phyloP scores from a whole-genome alignment of 2,329 filamentous ascomycete species.

The Colletotrichum echinochloae region DNA sequence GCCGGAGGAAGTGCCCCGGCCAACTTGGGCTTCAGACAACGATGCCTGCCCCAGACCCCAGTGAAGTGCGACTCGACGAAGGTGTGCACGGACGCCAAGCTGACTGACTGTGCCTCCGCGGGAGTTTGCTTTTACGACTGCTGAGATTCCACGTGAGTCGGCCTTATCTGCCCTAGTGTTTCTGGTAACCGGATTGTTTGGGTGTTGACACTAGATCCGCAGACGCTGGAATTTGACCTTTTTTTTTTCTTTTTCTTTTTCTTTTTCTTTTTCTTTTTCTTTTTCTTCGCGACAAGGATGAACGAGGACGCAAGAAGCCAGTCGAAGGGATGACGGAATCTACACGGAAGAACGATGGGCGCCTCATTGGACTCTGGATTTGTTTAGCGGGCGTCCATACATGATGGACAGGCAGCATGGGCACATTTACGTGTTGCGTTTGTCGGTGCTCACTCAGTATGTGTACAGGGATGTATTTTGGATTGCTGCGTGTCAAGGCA shows the following conservation, averaged over 20 bases:
- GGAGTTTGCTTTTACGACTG: background rate
- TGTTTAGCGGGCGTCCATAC: background rate
- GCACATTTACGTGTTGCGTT: background rate
- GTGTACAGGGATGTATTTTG: background rate
- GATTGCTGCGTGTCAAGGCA: background rate
- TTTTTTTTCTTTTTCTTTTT: too few relatives aligned
- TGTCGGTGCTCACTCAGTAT: background rate
- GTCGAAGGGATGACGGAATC: background rate
- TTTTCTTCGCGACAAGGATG: too few relatives aligned
- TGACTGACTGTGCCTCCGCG: background rate
- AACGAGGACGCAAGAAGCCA: background rate
- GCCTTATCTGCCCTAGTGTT: background rate
- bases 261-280: too few relatives aligned
- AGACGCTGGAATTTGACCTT: background rate
- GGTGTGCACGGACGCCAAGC: fast-evolving
- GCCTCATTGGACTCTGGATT: background rate
- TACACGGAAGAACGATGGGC: background rate
- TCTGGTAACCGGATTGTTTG: too few relatives aligned
- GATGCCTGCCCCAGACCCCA: background rate
- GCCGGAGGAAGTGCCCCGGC: too few relatives aligned
- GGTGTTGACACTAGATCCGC: background rate
- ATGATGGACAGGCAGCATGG: background rate
- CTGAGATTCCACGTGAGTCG: background rate
- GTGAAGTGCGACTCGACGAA: background rate
- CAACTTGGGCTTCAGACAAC: background rate